Conservation (phyloP, 371 early-diverging fungal genomes). For the Mortierella sp. region DNA sequence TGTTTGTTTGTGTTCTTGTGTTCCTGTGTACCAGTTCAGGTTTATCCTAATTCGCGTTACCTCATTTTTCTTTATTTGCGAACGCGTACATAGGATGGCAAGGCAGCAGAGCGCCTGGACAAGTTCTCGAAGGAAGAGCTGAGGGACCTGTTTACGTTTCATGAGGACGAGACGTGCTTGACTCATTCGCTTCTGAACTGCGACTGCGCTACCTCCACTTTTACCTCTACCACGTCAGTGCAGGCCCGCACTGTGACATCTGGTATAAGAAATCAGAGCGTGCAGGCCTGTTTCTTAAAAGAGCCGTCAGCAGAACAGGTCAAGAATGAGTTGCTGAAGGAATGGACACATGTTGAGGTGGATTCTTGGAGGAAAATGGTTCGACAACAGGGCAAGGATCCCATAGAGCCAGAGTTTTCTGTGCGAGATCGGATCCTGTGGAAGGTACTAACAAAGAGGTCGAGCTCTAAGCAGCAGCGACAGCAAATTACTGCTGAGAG, state of each 20-base stretch:
- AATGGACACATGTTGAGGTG: slow-evolving; percentile 44
- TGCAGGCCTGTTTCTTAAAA: slow-evolving; percentile 16
- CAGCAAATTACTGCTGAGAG: slow-evolving; percentile 82
- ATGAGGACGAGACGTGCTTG: slow-evolving; percentile 59
- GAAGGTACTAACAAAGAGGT: background rate
- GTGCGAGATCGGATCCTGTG: slow-evolving; percentile 19
- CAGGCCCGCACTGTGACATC: background rate
- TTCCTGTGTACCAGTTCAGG: background rate
- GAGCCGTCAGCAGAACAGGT: slow-evolving; percentile 18
- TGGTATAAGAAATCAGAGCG: background rate
- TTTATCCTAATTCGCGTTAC: background rate
- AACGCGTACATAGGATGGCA: slow-evolving; percentile 43
- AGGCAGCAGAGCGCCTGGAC: slow-evolving; percentile 42
- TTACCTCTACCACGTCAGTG: background rate
- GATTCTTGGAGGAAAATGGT: slow-evolving; percentile 6
- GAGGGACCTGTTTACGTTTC: slow-evolving; percentile 63
- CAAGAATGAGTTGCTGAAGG: slow-evolving; percentile 38
- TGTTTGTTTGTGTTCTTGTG: background rate
- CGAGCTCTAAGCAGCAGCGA: slow-evolving; percentile 66
- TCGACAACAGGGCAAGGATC: background rate
- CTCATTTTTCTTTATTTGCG: background rate
- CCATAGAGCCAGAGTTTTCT: background rate
- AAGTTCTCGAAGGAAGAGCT: slow-evolving; percentile 60
- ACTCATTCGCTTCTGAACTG: slow-evolving; percentile 63
- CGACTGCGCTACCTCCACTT: slow-evolving; percentile 24